Evolutionary conservation across 495 filamentous ascomycete genomes (phyloP), one percentile per base, ranked within the genome.

Genomic region (Lasiosphaeria ovina): DNA sequence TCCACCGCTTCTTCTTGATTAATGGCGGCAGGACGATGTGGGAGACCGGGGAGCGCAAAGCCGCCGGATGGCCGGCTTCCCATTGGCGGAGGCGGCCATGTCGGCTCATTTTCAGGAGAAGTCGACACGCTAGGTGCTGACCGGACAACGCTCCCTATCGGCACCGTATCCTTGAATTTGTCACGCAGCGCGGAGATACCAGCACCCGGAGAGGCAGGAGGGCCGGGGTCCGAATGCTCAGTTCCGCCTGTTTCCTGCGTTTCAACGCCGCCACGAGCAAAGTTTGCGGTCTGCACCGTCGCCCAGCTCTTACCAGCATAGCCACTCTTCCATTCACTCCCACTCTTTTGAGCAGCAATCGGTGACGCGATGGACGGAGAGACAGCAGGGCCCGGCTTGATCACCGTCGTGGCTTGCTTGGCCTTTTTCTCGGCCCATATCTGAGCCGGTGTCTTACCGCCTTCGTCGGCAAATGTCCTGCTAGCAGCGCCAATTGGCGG

Each of bases 361-460:
- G 76, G 69, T 32, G 74, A 69, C 0, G 73, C 66, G 35, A 72
- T 74, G 17, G 77, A 70, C 50, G 77, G 77, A 6, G 66, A 64
- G 50, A 77, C 77, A 36, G 71, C 62, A 33, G 86, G 24, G 24
- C 24, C 24, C 24, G 24, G 24, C 24, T 24, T 24, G 24, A 24
- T 24, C 24, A 24, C 24, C 24, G 24, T 24, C 0, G 24, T 89
- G 17, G 87, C 81, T 68, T 96, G 89, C 55, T 85, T 84, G 32
- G 89, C 91, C 77, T 97, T 98, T 74, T 89, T 95, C 75, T 99
- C 94, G 0, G 93, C 93, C 94, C 94, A 99, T 16, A 96, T 72
- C 70, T 99, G 94, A 31, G 95, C 92, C 16, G 94, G 94, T 6
- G 94, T 97, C 77, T 98, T 99, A 51, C 92, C 93, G 59, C 89